Conservation (phyloP, 495 filamentous ascomycete genomes). For the Trichoderma asperelloides region DNA sequence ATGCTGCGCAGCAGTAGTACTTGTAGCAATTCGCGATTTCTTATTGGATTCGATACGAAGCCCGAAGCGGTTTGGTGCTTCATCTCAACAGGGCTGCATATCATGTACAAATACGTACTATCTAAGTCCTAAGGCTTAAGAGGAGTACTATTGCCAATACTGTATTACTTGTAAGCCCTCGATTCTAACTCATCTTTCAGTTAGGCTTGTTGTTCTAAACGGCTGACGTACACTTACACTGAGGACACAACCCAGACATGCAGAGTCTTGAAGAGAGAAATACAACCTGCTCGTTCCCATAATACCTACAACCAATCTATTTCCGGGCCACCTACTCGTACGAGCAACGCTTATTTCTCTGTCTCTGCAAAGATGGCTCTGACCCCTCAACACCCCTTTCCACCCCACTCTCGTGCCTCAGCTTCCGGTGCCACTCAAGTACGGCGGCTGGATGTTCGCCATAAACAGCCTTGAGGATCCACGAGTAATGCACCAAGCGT, state of each 20-base stretch:
- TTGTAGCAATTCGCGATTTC: neutral
- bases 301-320: too few relatives aligned
- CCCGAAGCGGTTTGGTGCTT: neutral
- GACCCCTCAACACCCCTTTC: neutral
- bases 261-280: neutral
- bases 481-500: conserved; percentile 6
- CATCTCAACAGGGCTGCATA: neutral
- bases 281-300: neutral
- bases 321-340: neutral
- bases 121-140: too few relatives aligned
- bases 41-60: neutral
- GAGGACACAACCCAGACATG: neutral
- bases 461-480: neutral
- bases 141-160: too few relatives aligned
- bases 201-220: too few relatives aligned
- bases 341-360: neutral
- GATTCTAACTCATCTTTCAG: too few relatives aligned
- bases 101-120: too few relatives aligned
- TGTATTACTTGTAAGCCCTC: too few relatives aligned
- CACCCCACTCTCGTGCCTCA: neutral
- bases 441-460: neutral
- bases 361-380: neutral
- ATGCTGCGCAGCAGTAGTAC: neutral
- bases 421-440: neutral
- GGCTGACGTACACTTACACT: too few relatives aligned